Conservation (phyloP, 2,329 filamentous ascomycete genomes). For the Celoporthe dispersa region DNA sequence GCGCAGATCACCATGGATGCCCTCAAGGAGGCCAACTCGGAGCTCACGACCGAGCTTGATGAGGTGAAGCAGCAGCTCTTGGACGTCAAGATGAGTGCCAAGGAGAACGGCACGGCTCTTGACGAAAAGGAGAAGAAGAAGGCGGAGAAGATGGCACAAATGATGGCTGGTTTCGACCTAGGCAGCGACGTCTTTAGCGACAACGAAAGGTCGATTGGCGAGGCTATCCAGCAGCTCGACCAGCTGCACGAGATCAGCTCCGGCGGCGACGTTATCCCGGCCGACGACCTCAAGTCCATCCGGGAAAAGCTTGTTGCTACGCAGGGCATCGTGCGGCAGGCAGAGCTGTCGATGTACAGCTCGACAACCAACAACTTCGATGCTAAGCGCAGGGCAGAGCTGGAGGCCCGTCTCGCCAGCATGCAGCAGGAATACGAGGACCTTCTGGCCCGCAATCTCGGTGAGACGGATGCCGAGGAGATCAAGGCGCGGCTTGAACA, state of each 20-base stretch:
- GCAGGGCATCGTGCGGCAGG: conserved; percentile 90
- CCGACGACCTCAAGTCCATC: conserved; percentile 79
- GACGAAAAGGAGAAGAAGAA: conserved; percentile 99
- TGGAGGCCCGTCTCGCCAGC: conserved; percentile 75
- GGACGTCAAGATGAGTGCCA: conserved; percentile 94
- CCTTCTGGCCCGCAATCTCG: conserved; percentile 77
- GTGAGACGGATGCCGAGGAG: conserved; percentile 79
- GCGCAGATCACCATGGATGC: conserved; percentile 97
- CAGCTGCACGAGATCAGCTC: conserved; percentile 76
- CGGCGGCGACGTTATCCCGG: conserved; percentile 76
- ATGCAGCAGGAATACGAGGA: conserved; percentile 86
- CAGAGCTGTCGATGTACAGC: conserved; percentile 83
- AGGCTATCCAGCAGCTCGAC: conserved; percentile 84
- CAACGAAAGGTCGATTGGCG: conserved; percentile 83
- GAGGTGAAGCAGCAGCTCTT: conserved; percentile 95
- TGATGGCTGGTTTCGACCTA: conserved; percentile 99
- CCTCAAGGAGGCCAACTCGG: conserved; percentile 91
- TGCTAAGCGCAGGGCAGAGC: conserved; percentile 71
- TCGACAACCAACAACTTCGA: conserved; percentile 66
- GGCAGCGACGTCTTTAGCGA: conserved; percentile 92
- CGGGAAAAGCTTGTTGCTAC: conserved; percentile 82
- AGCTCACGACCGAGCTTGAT: conserved; percentile 89
- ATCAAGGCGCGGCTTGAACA: conserved; percentile 80
- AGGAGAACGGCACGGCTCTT: conserved; percentile 85
- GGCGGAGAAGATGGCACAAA: conserved; percentile 98